Evolutionary conservation across 257 asterid genomes (phyloP).

Genomic region (Penstemon davidsonii): DNA sequence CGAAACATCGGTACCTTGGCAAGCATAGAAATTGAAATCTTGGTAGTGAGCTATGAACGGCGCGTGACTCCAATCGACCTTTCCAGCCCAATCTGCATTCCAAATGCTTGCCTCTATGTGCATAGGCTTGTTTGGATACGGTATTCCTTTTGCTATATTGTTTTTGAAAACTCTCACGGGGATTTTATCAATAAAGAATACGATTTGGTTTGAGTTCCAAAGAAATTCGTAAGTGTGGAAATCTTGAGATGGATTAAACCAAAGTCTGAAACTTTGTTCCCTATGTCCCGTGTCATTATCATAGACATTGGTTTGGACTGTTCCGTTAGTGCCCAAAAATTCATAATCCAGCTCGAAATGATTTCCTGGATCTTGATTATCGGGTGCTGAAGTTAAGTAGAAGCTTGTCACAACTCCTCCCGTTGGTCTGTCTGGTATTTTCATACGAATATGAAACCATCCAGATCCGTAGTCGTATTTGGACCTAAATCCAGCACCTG

Average conservation of each 20-base stretch:
- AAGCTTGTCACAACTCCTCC: constrained; percentile 40
- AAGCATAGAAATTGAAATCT: constrained; percentile 29
- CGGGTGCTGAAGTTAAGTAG: constrained; percentile 36
- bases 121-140: constrained; percentile 27
- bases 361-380: constrained; percentile 19
- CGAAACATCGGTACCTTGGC: not conserved
- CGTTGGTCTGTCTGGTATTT: constrained; percentile 34
- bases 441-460: constrained; percentile 38
- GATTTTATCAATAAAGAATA: constrained; percentile 20
- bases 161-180: constrained; percentile 45
- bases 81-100: constrained; percentile 30
- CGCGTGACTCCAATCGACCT: constrained; percentile 27
- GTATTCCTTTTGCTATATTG: constrained; percentile 18
- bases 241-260: constrained; percentile 60
- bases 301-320: constrained; percentile 54
- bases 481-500: constrained; percentile 53
- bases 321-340: constrained; percentile 30
- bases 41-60: constrained; percentile 33
- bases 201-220: constrained; percentile 50
- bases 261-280: constrained; percentile 47
- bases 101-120: constrained; percentile 38
- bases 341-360: constrained; percentile 45
- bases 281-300: constrained; percentile 44
- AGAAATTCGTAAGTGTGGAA: constrained; percentile 53
- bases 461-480: constrained; percentile 37